Conservation (phyloP, 2,329 filamentous ascomycete species). For the Aspergillus pseudonomiae region DNA sequence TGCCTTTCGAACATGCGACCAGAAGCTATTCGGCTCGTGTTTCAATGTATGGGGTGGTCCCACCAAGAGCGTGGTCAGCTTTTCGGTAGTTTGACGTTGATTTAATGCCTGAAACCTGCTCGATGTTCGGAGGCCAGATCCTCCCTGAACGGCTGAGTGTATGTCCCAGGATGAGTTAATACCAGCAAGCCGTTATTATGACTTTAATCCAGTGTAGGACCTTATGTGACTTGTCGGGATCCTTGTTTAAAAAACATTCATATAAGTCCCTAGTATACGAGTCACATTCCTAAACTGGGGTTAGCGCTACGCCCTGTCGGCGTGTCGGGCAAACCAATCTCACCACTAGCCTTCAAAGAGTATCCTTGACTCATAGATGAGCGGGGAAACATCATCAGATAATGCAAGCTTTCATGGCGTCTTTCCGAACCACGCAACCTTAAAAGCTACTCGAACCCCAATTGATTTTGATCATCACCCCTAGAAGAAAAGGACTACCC, state of each 20-base stretch:
- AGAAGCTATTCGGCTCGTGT: too few relatives aligned
- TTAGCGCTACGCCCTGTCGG: background rate
- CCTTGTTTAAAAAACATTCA: too few relatives aligned
- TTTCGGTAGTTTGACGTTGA: too few relatives aligned
- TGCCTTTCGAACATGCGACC: background rate
- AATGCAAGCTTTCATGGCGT: background rate
- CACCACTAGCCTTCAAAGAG: background rate
- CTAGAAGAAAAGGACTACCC: background rate
- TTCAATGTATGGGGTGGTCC: too few relatives aligned
- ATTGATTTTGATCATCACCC: background rate
- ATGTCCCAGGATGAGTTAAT: too few relatives aligned
- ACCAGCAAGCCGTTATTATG: too few relatives aligned
- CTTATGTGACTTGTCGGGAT: too few relatives aligned
- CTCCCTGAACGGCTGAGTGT: fast-evolving
- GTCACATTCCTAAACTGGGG: background rate
- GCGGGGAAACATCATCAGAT: background rate
- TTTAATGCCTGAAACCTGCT: too few relatives aligned
- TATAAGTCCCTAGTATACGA: too few relatives aligned
- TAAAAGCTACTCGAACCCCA: background rate
- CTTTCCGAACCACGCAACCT: background rate
- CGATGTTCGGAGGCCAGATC: too few relatives aligned
- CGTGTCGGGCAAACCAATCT: background rate
- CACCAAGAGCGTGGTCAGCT: too few relatives aligned
- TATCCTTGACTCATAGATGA: background rate
- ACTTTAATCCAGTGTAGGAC: background rate